Base-by-base conservation (phyloP, 2,329 filamentous ascomycete genomes). In the Botryosphaeria dothidea region DNA sequence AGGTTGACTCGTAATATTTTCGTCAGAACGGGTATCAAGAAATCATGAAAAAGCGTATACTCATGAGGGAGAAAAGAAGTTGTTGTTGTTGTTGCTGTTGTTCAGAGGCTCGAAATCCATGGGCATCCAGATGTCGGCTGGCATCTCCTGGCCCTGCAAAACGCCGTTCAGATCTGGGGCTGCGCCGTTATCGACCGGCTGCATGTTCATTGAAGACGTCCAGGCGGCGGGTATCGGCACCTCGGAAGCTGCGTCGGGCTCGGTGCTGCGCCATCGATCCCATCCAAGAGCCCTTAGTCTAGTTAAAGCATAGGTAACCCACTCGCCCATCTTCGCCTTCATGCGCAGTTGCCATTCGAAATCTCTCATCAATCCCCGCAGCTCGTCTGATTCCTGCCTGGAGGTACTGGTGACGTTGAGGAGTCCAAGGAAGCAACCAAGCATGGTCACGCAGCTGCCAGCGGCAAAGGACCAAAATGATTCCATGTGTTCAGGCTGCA, bases 381-480 rank as follows among this genome's bases (percentile, higher is more conserved):
- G 8, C 45, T 48, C 45, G 8, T 48, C 45, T 5, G 45, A 48
- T 19, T 48, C 45, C 45, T 48, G 45, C 13, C 45, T 19, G 11
- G 45, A 48, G 19, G 15, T 0, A 19, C 45, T 23, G 45, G 45
- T 48, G 45, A 48, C 45, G 45, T 48, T 48, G 0, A 82, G 69
- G 1, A 80, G 73, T 31, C 77, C 75, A 34, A 78, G 77, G 61
- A 80, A 80, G 1, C 77, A 75, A 9, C 79, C 77, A 8, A 81
- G 73, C n/a, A 81, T 71, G 1, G 76, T 75, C 58, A 80, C 77
- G 66, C 77, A 78, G 69, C 79, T 78, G 27, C 77, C 77, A 3
- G 80, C 80, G 5, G 78, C 75, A 17, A 78, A 82, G 66, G 80
- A 81, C 81, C 81, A 83, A 71, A 82, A 82, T 0, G 79, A 80